These are phyloP conservation scores for Amphicarpaea edgeworthii DNA, from an alignment of 306 rosid species.

Conservation along the genomic window DNA sequence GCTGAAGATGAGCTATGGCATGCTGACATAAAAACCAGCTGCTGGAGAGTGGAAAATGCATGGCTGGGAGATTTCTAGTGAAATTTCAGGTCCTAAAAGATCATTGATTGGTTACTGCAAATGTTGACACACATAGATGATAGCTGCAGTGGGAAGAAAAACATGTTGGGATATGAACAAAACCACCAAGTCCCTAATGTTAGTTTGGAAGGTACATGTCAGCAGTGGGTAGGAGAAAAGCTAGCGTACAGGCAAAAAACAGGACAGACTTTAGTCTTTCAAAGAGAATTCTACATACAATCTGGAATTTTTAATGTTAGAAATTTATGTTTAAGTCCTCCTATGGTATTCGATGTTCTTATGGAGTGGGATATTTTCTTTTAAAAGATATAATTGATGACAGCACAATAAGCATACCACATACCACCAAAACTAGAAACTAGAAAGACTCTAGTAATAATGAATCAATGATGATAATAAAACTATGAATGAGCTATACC, in stretches of 20 bases:
- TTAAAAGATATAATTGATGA: conserved; percentile 3
- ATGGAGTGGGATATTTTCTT: conserved; percentile 10
- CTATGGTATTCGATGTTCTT: not conserved
- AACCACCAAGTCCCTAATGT: not conserved
- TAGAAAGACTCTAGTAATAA: not conserved
- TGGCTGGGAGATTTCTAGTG: not conserved
- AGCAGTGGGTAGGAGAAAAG: not conserved
- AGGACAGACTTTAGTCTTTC: not conserved
- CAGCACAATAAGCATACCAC: conserved; percentile 15
- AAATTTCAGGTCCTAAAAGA: conserved; percentile 2
- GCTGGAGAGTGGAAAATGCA: not conserved
- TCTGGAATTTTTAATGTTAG: conserved; percentile 2
- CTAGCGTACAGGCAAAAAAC: conserved; percentile 7
- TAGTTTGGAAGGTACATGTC: not conserved
- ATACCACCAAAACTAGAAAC: conserved; percentile 23
- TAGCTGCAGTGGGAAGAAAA: not conserved
- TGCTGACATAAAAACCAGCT: not conserved
- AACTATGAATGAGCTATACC: conserved; percentile 58
- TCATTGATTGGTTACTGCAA: not conserved
- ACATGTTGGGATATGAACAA: not conserved
- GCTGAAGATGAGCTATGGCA: not conserved
- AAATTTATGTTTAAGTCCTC: conserved; percentile 13
- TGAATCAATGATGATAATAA: not conserved
- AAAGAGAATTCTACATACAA: conserved; percentile 13
- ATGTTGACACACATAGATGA: not conserved